Evolutionary conservation across 2,329 filamentous ascomycete species (phyloP).

Genomic region (Calycina herbarum): DNA sequence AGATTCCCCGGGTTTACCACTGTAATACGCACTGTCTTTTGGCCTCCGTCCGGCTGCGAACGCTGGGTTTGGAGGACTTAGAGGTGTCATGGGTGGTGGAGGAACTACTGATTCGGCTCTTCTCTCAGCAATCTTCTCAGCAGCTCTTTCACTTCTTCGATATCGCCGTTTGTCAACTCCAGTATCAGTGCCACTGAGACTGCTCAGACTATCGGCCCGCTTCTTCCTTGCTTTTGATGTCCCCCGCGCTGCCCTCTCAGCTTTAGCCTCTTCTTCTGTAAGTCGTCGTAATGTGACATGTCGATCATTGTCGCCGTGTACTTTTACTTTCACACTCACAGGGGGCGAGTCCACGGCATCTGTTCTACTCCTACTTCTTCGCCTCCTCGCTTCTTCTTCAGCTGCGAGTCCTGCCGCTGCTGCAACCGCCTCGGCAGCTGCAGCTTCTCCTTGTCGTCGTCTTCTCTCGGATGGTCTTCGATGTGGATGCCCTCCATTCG

Average conservation of each 20-base stretch:
- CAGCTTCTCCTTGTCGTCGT: slow-evolving; percentile 45
- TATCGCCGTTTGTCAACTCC: slow-evolving; percentile 51
- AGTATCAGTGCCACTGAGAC: slow-evolving; percentile 56
- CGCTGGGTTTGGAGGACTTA: slow-evolving; percentile 57
- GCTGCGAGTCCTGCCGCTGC: slow-evolving; percentile 50
- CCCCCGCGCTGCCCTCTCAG: slow-evolving; percentile 35
- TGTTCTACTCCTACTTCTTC: slow-evolving; percentile 25
- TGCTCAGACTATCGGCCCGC: slow-evolving; percentile 55
- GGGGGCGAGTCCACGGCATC: slow-evolving; percentile 44
- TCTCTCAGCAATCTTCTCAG: slow-evolving; percentile 44
- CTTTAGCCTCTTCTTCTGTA: slow-evolving; percentile 59
- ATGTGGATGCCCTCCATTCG: slow-evolving; percentile 43
- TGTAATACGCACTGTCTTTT: slow-evolving; percentile 65
- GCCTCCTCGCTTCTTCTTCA: slow-evolving; percentile 44
- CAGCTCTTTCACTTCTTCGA: slow-evolving; percentile 52
- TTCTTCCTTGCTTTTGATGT: slow-evolving; percentile 42
- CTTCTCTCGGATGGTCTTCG: slow-evolving; percentile 49
- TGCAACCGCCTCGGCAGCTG: slow-evolving; percentile 47
- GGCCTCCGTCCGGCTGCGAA: slow-evolving; percentile 53
- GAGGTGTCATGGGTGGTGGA: slow-evolving; percentile 39
- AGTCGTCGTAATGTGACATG: slow-evolving; percentile 62
- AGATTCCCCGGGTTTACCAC: slow-evolving; percentile 43
- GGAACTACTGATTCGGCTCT: slow-evolving; percentile 27
- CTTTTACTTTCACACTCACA: slow-evolving; percentile 59
- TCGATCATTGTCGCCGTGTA: slow-evolving; percentile 59